Percentiles rank a stretch among this genome's conserved stretches.
These are phyloP conservation scores for Barnettozyma hawaiiensis DNA, from an alignment of 1,139 yeast genomes.

Conservation along the genomic window DNA sequence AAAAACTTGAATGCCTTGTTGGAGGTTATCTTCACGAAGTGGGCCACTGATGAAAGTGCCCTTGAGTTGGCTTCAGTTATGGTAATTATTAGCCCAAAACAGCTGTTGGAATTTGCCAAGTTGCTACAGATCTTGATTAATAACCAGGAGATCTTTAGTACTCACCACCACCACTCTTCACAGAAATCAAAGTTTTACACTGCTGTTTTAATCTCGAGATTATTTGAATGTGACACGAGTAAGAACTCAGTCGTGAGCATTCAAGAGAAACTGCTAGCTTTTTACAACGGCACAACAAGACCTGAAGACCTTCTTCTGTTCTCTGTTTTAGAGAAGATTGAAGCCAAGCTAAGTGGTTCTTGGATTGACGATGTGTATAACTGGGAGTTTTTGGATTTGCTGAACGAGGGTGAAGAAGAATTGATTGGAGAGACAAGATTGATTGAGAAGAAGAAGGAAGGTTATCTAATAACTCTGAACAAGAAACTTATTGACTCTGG, in stretches of 20 bases:
- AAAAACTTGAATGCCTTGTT: constrained; percentile 57
- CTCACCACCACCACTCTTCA: constrained; percentile 27
- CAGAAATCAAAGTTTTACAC: constrained; percentile 36
- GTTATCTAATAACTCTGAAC: constrained; percentile 51
- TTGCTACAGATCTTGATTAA: constrained; percentile 61
- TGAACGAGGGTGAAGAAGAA: constrained; percentile 38
- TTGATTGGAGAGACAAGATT: constrained; percentile 41
- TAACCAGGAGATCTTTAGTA: constrained; percentile 38
- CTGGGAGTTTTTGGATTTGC: constrained; percentile 59
- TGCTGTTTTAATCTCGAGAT: constrained; percentile 37
- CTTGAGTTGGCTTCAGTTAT: constrained; percentile 41
- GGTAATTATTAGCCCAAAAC: constrained; percentile 33
- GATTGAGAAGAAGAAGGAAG: constrained; percentile 42
- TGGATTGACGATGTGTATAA: constrained; percentile 58
- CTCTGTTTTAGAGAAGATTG: constrained; percentile 49
- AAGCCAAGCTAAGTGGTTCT: constrained; percentile 40
- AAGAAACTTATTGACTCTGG: constrained; percentile 48
- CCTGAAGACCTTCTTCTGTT: constrained; percentile 61
- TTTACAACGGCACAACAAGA: constrained; percentile 58
- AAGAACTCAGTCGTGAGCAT: constrained; percentile 43
- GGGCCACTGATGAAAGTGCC: constrained; percentile 39
- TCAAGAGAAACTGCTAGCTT: constrained; percentile 42
- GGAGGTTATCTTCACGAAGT: constrained; percentile 53
- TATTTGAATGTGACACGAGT: constrained; percentile 44
- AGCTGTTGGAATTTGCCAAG: constrained; percentile 43